Evolutionary conservation across 352 stramenopile species (phyloP).

Genomic region (Globisporangium mamillatum): DNA sequence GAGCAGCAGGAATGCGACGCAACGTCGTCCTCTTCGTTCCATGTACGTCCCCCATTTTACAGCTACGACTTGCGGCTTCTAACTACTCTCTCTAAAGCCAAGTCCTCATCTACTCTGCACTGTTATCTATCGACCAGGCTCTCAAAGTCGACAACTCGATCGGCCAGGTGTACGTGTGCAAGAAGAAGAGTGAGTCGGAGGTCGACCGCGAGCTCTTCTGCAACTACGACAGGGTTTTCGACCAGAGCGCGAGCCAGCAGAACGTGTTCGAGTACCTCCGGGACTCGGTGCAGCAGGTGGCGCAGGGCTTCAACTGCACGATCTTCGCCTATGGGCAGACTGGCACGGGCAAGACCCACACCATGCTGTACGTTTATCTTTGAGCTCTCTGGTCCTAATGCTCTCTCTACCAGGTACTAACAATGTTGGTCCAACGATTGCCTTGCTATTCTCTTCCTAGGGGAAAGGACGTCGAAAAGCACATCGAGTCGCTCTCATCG

Average conservation of each 20-base stretch:
- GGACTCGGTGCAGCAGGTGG: conserved; percentile 70
- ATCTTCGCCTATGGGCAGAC: conserved; percentile 92
- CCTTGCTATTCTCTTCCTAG: conserved; percentile 14
- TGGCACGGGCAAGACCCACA: conserved; percentile 89
- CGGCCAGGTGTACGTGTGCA: conserved; percentile 43
- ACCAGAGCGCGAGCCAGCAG: conserved; percentile 45
- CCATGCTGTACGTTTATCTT: conserved; percentile 65
- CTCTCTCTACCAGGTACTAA: not conserved
- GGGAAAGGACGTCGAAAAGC: conserved; percentile 56
- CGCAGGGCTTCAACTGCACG: conserved; percentile 88
- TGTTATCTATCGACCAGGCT: not conserved
- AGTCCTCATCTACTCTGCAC: not conserved
- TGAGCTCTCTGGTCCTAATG: not conserved
- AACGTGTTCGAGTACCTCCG: conserved; percentile 76
- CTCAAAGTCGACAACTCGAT: conserved; percentile 34
- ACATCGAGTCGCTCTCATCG: conserved; percentile 21
- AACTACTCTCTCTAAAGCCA: not conserved
- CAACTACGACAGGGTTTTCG: conserved; percentile 78
- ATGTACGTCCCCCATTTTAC: not conserved
- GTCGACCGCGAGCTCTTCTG: conserved; percentile 49
- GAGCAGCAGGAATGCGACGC: conserved; percentile 20
- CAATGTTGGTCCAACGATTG: conserved; percentile 2
- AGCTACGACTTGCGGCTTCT: not conserved
- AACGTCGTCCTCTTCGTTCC: not conserved
- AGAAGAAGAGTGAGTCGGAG: conserved; percentile 42